Evolutionary conservation across 1,139 yeast genomes (phyloP).

Genomic region (Trichomonascaceae sp.): DNA sequence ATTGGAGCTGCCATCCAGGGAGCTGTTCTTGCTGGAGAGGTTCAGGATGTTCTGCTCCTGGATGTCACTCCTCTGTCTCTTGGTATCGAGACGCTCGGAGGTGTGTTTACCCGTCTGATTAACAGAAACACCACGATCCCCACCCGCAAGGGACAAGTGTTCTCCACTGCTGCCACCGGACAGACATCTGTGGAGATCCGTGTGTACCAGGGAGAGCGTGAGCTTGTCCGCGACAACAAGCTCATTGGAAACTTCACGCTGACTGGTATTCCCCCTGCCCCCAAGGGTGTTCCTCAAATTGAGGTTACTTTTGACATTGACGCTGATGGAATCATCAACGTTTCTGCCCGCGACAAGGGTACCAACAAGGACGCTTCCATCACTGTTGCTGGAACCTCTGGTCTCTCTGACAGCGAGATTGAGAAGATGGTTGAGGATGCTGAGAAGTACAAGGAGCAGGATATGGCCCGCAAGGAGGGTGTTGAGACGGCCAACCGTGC

Average conservation of each 20-base stretch:
- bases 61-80: constrained; percentile 96
- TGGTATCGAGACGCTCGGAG: constrained; percentile 98
- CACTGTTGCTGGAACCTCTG: constrained; percentile 98
- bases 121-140: constrained; percentile 98
- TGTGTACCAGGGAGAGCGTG: constrained; percentile 99
- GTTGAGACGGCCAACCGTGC: constrained; percentile 96
- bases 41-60: constrained; percentile 82
- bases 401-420: constrained; percentile 90
- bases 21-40: constrained; percentile 97
- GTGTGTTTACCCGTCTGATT: constrained; percentile 94
- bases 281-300: constrained; percentile 99
- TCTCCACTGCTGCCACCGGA: constrained; percentile 98
- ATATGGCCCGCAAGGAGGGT: constrained; percentile 87
- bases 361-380: constrained; percentile 97
- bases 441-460: constrained; percentile 93
- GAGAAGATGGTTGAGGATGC: constrained; percentile 98
- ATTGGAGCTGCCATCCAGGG: constrained; percentile 99
- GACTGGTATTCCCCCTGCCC: constrained; percentile 93
- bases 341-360: constrained; percentile 96
- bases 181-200: constrained; percentile 98
- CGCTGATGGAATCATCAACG: constrained; percentile 98
- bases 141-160: constrained; percentile 91
- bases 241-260: constrained; percentile 95
- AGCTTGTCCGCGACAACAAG: constrained; percentile 96
- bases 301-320: constrained; percentile 97